Base-by-base conservation (phyloP, 371 early-diverging fungal species). In the Syncephalastrum sp. region DNA sequence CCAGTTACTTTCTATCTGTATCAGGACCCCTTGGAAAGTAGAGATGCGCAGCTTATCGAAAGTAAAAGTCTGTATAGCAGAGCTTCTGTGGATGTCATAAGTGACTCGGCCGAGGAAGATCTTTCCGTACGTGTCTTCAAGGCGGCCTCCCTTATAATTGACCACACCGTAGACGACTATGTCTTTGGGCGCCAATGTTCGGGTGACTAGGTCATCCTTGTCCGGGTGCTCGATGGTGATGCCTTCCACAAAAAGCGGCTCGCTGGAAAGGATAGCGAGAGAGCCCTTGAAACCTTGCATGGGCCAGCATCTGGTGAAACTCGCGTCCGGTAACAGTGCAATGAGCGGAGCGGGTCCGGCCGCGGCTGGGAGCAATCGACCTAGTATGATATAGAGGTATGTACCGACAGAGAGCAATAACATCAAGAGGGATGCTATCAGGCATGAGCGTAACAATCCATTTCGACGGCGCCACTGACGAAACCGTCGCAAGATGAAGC, bases 261-360 rank as follows among this genome's bases (percentile, higher is more conserved):
- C 60, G 3, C 82, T 75, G 47, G 90, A 64, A 5, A 69, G 79
- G 15, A 91, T 69, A 0, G 81, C 87, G n/a, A 91, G 50, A 29
- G 81, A 73, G 0, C 90, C 91, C 6, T 60, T 54, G 13, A 65
- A 57, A 7, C 90, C 89, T 23, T 57, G 60, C 75, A 88, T 78
- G 0, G 89, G 81, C 90, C 90, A 91, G 60, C 91, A 91, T 59
- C 87, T 78, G 38, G 88, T 88, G 8, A 83, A 68, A 19, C 81
- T 70, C 33, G 75, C 65, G 42, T 65, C 61, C 2, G 87, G 84
- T 17, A 76, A 69, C 17, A 89, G 72, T 0, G 75, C 77, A 14
- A 72, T 73, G 6, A 74, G 50, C 4, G 83, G 27, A 7, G 27
- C 21, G 2, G 21, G 21, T 21, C 21, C 21, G 2, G 21, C 21